These are phyloP conservation scores for Petunia secreta DNA, from an alignment of 257 asterid species.

Conservation along the genomic window DNA sequence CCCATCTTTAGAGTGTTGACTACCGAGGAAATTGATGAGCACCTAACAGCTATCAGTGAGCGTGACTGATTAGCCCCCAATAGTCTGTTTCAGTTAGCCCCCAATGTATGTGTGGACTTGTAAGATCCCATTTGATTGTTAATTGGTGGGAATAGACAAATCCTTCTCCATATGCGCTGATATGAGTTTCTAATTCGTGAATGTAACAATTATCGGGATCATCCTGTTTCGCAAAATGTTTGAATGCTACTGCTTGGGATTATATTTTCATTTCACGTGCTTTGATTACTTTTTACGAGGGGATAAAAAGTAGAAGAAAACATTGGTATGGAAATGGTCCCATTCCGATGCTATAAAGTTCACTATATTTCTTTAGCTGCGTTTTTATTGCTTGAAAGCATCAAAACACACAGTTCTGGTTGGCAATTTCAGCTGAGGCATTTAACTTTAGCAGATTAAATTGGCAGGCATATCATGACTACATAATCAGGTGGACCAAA, in stretches of 20 bases:
- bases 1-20: slow-evolving; percentile 70
- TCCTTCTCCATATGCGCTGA: slow-evolving; percentile 12
- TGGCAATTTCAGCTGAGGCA: too few relatives aligned
- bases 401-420: too few relatives aligned
- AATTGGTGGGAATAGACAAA: slow-evolving; percentile 4
- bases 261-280: not conserved
- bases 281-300: not conserved
- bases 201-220: slow-evolving; percentile 3
- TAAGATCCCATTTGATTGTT: slow-evolving; percentile 17
- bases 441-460: too few relatives aligned
- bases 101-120: not conserved
- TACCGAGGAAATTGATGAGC: slow-evolving; percentile 95
- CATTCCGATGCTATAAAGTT: not conserved
- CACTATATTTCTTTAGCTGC: not conserved
- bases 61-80: slow-evolving; percentile 60
- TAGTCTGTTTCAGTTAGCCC: slow-evolving; percentile 3
- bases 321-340: not conserved
- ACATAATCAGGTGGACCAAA: too few relatives aligned
- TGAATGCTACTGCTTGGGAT: not conserved
- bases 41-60: slow-evolving; percentile 93
- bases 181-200: slow-evolving; percentile 1
- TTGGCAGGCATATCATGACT: too few relatives aligned
- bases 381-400: too few relatives aligned
- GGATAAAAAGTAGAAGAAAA: too few relatives aligned
- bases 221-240: not conserved